Base-by-base conservation (phyloP, 306 rosid species). In the Dalbergia oliveri region DNA sequence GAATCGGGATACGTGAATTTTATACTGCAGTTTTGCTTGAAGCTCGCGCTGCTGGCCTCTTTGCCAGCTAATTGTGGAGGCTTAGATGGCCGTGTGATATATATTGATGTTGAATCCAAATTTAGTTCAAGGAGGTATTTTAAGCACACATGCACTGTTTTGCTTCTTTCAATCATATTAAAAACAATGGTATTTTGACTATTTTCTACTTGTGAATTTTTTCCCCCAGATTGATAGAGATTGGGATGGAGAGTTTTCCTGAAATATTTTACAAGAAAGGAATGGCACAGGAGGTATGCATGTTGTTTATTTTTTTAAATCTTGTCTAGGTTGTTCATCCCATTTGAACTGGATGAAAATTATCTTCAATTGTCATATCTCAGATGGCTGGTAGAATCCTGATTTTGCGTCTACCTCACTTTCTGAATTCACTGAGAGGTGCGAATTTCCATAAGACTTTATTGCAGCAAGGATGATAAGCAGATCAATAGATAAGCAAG, bases 301-400 rank as follows among this genome's bases (percentile, higher is more conserved):
- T 60, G 73, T 64, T 69, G 19, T 49, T 58, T 8, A 5, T 54
- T 18, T 51, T 21, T 47, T 80, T 31, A 31, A 45, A 44, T 64
- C 31, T 18, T 72, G 51, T 39, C 71, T 62, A 45, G 39, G 57
- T 66, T 66, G 81, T 23, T 23, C 34, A 12, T 69, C 57, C 64
- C 69, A 58, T 54, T 49, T 66, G 26, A 82, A 79, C 34, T 49
- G 16, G 58, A 51, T 15, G 45, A 71, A 33, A 59, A 59, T 61
- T 79, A 6, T 85, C 35, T 81, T 78, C 79, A 72, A 73, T 66
- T 31, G 72, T 31, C 69, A 50, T 65, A 73, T 85, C 10, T 8
- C 90, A 92, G 99, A 90, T 94, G 97, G 94, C 97, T 69, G 97
- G 97, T 18, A 87, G 97, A 87, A 92, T 94, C 77, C 84, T 86